These are phyloP conservation scores for Olyra latifolia DNA, from an alignment of 176 grass and related monocot species.

Conservation along the genomic window DNA sequence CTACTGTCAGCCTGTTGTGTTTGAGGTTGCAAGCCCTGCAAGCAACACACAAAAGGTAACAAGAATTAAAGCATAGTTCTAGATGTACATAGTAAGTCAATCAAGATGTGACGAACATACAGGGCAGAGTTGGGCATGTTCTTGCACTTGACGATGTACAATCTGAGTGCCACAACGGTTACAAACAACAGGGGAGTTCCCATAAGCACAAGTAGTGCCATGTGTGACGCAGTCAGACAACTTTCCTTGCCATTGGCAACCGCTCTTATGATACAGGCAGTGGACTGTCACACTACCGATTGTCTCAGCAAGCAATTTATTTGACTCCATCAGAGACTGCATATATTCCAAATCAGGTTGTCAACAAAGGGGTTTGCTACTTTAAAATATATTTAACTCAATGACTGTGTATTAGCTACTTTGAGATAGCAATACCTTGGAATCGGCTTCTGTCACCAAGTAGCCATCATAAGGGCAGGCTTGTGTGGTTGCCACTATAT, in stretches of 20 bases:
- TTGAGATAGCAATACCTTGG: constrained; percentile 61
- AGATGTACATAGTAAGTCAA: constrained; percentile 5
- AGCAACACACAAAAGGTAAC: constrained; percentile 21
- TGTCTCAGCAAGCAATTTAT: constrained; percentile 71
- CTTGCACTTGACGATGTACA: constrained; percentile 94
- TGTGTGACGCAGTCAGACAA: constrained; percentile 81
- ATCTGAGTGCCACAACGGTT: constrained; percentile 89
- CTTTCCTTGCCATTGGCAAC: constrained; percentile 89
- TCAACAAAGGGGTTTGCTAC: background rate
- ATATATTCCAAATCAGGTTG: constrained; percentile 35
- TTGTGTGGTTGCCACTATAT: constrained; percentile 85
- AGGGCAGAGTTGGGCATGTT: constrained; percentile 91
- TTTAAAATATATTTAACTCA: constrained; percentile 22
- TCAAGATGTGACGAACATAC: constrained; percentile 48
- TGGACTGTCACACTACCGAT: constrained; percentile 80
- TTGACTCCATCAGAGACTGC: constrained; percentile 81
- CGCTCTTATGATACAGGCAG: constrained; percentile 89
- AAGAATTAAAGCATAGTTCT: constrained; percentile 4
- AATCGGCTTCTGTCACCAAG: constrained; percentile 92
- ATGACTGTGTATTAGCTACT: background rate
- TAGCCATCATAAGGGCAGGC: constrained; percentile 98
- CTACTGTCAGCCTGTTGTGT: constrained; percentile 54
- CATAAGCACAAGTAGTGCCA: constrained; percentile 68
- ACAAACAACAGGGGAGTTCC: constrained; percentile 91
- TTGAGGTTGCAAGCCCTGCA: constrained; percentile 72